These are phyloP conservation scores for Mycena galericulata DNA, from an alignment of 768 basidiomycete species.

Conservation along the genomic window DNA sequence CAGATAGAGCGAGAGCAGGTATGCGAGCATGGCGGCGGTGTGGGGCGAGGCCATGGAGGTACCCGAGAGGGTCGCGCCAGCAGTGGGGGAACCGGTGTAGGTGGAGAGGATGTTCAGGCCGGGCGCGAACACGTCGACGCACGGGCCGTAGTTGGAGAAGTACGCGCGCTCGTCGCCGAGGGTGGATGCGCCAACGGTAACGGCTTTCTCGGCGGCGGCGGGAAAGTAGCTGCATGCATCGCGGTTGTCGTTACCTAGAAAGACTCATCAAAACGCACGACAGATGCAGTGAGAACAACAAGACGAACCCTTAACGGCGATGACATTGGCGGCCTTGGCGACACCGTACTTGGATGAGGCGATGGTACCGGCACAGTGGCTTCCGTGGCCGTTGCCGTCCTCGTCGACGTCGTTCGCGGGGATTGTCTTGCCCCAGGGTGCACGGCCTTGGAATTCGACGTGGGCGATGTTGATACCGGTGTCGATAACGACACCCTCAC, in stretches of 20 bases:
- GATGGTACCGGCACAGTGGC: conserved; percentile 96
- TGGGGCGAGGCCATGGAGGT: conserved; percentile 98
- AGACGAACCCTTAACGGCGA: conserved; percentile 94
- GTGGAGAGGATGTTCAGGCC: conserved; percentile 93
- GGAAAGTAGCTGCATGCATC: conserved; percentile 96
- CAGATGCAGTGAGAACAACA: conserved; percentile 25
- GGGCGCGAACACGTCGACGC: too few species aligned
- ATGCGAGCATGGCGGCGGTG: conserved; percentile 92
- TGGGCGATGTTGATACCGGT: too few species aligned
- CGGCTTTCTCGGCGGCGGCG: too few species aligned
- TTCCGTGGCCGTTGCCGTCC: conserved; percentile 96
- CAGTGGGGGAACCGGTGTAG: conserved; percentile 71
- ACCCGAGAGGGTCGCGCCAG: conserved; percentile 84
- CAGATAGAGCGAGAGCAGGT: conserved; percentile 91
- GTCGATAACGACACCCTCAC: conserved; percentile 94
- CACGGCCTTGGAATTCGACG: too few species aligned
- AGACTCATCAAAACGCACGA: background rate
- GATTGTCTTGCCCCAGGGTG: too few species aligned
- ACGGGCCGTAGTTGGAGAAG: too few species aligned
- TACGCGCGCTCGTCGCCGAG: too few species aligned
- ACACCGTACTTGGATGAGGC: too few species aligned
- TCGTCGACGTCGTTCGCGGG: conserved; percentile 86
- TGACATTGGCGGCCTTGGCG: conserved; percentile 91
- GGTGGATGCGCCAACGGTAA: too few species aligned
- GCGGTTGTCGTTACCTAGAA: conserved; percentile 79